These are phyloP conservation scores for Aureobasidium namibiae DNA, from an alignment of 2,329 filamentous ascomycete genomes.

Conservation along the genomic window DNA sequence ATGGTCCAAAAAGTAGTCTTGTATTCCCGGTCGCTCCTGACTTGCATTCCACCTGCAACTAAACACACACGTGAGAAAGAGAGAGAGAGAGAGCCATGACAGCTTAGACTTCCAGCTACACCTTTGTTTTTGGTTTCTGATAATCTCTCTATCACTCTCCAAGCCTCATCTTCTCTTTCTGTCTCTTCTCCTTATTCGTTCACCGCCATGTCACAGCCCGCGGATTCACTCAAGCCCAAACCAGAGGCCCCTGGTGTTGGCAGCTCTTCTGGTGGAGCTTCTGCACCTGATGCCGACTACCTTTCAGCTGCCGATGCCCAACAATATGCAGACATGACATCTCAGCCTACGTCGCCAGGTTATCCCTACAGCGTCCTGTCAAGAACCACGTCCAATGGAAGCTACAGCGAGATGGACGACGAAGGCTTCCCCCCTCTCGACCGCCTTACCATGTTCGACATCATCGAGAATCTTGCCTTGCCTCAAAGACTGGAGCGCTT, in stretches of 20 bases:
- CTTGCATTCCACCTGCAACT: not conserved
- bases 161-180: not conserved
- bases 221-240: conserved; percentile 16
- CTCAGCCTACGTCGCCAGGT: conserved; percentile 38
- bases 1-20: conserved; percentile 2
- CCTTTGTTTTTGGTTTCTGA: not conserved
- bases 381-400: conserved; percentile 41
- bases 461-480: conserved; percentile 86
- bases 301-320: conserved; percentile 31
- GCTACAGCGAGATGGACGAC: conserved; percentile 50
- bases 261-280: not conserved
- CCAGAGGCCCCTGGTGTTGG: conserved; percentile 14
- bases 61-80: not conserved
- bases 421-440: conserved; percentile 82
- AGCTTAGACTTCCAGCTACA: not conserved
- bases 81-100: too few species aligned
- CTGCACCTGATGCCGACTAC: conserved; percentile 21
- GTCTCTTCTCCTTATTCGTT: not conserved
- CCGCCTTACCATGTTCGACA: conserved; percentile 80
- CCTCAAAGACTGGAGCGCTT: conserved; percentile 86
- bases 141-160: not conserved
- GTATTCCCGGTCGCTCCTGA: not conserved
- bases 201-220: conserved; percentile 17
- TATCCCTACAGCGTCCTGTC: conserved; percentile 43
- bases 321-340: conserved; percentile 4